phyloP scores from a whole-genome alignment of 345 rosid species.

The Gossypium rotundifolium region DNA sequence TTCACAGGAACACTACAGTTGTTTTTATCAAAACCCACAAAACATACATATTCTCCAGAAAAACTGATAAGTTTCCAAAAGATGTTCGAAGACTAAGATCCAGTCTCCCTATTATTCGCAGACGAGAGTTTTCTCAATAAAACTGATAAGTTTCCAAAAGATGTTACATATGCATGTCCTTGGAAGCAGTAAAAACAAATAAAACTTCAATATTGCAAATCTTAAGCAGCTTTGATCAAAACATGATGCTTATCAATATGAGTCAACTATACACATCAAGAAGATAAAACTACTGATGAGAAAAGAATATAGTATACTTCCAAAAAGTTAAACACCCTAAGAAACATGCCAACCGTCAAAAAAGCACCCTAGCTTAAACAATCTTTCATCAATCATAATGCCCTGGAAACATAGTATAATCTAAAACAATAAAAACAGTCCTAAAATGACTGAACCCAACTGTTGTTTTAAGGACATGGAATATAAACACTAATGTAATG shows the following conservation, averaged over 20 bases:
- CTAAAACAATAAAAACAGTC: not conserved
- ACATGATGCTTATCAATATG: not conserved
- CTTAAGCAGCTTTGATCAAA: not conserved
- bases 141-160: no score
- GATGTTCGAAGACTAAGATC: not conserved
- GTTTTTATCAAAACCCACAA: not conserved
- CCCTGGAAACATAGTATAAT: not conserved
- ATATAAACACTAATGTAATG: not conserved
- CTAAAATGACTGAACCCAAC: not conserved
- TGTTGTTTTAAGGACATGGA: not conserved
- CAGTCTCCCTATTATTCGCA: not conserved
- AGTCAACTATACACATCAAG: not conserved
- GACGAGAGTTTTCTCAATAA: not conserved
- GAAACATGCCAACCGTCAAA: not conserved
- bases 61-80: not conserved
- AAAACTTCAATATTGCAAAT: not conserved
- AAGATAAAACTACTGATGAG: not conserved
- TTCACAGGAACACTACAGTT: not conserved
- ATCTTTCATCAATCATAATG: not conserved
- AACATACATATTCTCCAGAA: not conserved
- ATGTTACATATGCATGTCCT: not conserved
- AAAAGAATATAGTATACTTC: not conserved
- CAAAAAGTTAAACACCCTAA: not conserved
- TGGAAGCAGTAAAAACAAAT: not conserved
- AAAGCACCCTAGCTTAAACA: not conserved